Base-by-base conservation (phyloP, 2,329 filamentous ascomycete genomes). In the Hypoxylon sp. region DNA sequence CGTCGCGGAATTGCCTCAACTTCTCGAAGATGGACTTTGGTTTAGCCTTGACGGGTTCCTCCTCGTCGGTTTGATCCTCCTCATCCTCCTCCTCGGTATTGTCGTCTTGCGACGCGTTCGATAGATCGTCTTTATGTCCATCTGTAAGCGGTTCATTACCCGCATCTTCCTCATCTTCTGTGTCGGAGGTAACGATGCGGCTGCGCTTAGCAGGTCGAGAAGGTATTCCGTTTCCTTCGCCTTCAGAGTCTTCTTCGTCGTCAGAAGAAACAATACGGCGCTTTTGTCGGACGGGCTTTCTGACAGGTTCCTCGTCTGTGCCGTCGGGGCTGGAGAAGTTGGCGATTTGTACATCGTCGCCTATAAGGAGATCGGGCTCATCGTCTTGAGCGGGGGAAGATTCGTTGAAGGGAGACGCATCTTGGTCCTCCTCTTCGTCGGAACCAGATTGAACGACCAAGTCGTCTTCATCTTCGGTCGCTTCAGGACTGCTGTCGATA, bases 261-360 rank as follows among this genome's bases (percentile, higher is more conserved):
- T 71, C 69, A 1, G 69, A 71, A 48, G 62, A 66, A 18, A 71
- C 52, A 13, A 69, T 66, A 21, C 48, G 62, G 43, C 69, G 68
- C 26, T 69, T 69, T 5, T 15, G 53, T 48, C 60, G 57, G 18
- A 5, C 33, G 20, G 26, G 20, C 6, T 21, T 47, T 42, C 29
- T 33, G n/a, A 33, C 35, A 29, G 63, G 53, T 29, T 65, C 58
- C 37, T 63, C 61, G 15, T 63, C 65, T 6, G 48, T 42, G 8
- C 35, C 46, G 11, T 57, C 56, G 10, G 65, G 43, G 38, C 54
- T 64, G 15, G 65, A 67, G 35, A 66, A 62, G 11, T 55, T 57
- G 1, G 56, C 63, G 3, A 38, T 53, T 33, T 20, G 55, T n/a
- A 48, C 37, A n/a, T 55, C 59, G 0, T 40, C 45, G n/a, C 21